Evolutionary conservation across 306 rosid species (phyloP), one percentile per base, ranked within the genome.

Genomic region (Potentilla sterilis): DNA sequence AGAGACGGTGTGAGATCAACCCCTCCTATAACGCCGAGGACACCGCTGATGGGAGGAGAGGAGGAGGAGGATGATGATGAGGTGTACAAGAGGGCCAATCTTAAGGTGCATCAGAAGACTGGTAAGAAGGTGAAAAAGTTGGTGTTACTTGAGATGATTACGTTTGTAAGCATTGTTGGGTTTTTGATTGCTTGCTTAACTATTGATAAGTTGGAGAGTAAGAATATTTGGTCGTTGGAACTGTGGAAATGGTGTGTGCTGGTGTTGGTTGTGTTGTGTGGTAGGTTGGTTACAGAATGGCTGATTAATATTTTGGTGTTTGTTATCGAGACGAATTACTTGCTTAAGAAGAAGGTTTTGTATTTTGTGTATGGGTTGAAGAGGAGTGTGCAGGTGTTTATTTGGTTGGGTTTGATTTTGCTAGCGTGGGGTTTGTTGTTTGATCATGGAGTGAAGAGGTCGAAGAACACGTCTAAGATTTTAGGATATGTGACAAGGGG

Each of bases 321-420:
- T 75, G 76, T 85, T 86, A 75, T 85, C 52, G 98, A 88, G 54
- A 85, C 82, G 71, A 94, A 94, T 78, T 90, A 87, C 74, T 41
- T 94, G 74, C 82, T 94, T 32, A 90, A 83, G 74, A 88, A 81
- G 84, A 94, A 91, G 69, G 97, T 94, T 74, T 78, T 94, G 75
- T 94, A 94, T 61, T 94, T 94, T 80, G 95, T 91, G 18, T 88
- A 85, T 71, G 98, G 95, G 35, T 71, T 92, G 78, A 83, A 86
- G 84, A 88, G 73, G 77, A 91, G 96, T 75, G 94, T 90, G 58
- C 93, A 88, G 72, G 81, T 85, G 48, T 84, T 90, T 64, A 70
- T 91, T 55, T 94, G 98, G 96, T 71, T 90, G 43, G 67, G 83
- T 81, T 84, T 91, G 85, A 78, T 92, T 69, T 93, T 91, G 73